These are phyloP conservation scores for Phytophthora europaea DNA, from an alignment of 352 stramenopile species.

Conservation along the genomic window DNA sequence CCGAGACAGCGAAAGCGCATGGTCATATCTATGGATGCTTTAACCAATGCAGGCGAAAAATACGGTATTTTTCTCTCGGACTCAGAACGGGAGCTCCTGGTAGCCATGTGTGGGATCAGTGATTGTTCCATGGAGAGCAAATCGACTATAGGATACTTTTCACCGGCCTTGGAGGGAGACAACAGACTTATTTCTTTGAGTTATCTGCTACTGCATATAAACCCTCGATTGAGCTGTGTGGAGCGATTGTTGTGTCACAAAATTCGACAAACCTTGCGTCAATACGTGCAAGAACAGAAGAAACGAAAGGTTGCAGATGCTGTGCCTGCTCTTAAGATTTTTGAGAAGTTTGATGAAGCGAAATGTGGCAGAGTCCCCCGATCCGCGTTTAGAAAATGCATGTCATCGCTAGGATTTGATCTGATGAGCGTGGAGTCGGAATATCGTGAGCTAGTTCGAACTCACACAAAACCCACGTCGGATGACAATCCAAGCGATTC, in stretches of 20 bases:
- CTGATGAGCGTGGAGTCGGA: conserved; percentile 69
- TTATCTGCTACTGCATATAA: conserved; percentile 67
- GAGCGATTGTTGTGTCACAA: conserved; percentile 74
- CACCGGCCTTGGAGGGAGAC: neutral
- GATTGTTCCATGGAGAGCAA: conserved; percentile 1
- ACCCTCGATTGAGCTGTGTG: conserved; percentile 58
- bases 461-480: conserved; percentile 18
- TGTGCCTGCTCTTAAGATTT: conserved; percentile 46
- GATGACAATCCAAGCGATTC: conserved; percentile 17
- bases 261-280: conserved; percentile 60
- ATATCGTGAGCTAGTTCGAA: conserved; percentile 53
- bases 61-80: conserved; percentile 50
- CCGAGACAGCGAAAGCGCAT: conserved; percentile 27
- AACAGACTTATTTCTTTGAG: conserved; percentile 43
- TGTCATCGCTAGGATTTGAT: conserved; percentile 75
- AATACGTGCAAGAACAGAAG: conserved; percentile 43
- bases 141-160: neutral
- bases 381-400: conserved; percentile 73
- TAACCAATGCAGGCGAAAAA: conserved; percentile 37
- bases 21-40: conserved; percentile 14
- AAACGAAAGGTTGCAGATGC: conserved; percentile 27
- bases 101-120: conserved; percentile 26
- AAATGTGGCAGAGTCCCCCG: conserved; percentile 58
- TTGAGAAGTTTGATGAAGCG: conserved; percentile 66
- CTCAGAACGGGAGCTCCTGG: conserved; percentile 36